phyloP scores from a whole-genome alignment of 345 rosid species.

The Eucalyptus polyanthemos region DNA sequence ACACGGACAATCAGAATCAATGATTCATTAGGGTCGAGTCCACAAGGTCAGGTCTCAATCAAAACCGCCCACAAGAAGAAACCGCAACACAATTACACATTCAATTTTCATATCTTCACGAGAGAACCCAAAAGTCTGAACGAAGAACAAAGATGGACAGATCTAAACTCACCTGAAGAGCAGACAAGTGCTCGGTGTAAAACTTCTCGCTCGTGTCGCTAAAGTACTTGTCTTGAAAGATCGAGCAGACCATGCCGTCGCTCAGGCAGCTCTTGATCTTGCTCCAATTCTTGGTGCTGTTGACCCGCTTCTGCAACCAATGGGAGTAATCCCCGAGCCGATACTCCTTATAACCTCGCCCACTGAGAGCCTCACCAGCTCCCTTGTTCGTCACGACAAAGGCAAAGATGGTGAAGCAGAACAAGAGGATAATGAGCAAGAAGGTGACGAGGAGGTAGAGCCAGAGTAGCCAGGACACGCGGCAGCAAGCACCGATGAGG shows the following conservation, averaged over 20 bases:
- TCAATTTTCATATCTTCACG: background rate
- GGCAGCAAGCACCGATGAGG: conserved; percentile 76
- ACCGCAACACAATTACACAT: background rate
- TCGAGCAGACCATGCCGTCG: conserved; percentile 3
- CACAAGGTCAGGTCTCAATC: background rate
- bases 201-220: conserved; percentile 1
- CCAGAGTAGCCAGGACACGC: conserved; percentile 74
- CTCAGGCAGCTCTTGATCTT: conserved; percentile 9
- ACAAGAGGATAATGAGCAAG: conserved; percentile 40
- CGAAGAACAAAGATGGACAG: background rate
- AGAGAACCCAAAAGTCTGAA: background rate
- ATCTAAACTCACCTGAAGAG: conserved; percentile 3
- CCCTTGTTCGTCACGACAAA: conserved; percentile 78
- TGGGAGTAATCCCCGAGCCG: conserved; percentile 1
- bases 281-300: conserved; percentile 5
- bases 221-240: background rate
- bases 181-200: background rate
- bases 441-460: conserved; percentile 72
- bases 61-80: background rate
- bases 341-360: conserved; percentile 71
- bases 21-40: background rate
- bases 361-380: conserved; percentile 48
- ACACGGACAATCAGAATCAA: background rate
- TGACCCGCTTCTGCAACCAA: conserved; percentile 10
- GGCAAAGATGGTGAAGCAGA: conserved; percentile 70